phyloP scores from a whole-genome alignment of 768 basidiomycete species.

The Boletus eberwhitei region DNA sequence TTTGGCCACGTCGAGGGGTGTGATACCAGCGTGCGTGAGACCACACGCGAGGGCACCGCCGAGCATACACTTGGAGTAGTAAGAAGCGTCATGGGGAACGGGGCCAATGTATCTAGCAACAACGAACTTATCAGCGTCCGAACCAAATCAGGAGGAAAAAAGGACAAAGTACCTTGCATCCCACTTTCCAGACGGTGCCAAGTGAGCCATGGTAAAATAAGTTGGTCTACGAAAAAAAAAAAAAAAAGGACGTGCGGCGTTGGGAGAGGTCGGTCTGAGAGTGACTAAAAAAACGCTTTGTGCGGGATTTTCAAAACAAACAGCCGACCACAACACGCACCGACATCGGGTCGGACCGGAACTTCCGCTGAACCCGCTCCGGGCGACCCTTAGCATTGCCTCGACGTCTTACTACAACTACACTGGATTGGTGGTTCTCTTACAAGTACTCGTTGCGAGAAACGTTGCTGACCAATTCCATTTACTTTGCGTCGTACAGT shows the following conservation, averaged over 20 bases:
- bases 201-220: slow-evolving; percentile 47
- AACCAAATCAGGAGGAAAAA: not conserved
- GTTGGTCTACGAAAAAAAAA: slow-evolving; percentile 27
- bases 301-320: slow-evolving; percentile 2
- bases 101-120: slow-evolving; percentile 59
- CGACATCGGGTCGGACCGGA: slow-evolving; percentile 7
- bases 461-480: not conserved
- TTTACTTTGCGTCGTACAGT: not conserved
- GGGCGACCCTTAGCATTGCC: no score
- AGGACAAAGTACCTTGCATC: slow-evolving; percentile 55
- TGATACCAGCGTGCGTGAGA: slow-evolving; percentile 83
- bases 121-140: not conserved
- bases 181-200: slow-evolving; percentile 59
- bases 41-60: slow-evolving; percentile 87
- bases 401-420: not conserved
- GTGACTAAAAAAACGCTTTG: not conserved
- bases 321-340: slow-evolving; percentile 3
- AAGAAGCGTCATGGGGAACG: slow-evolving; percentile 68
- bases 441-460: not conserved
- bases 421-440: not conserved
- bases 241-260: slow-evolving; percentile 17
- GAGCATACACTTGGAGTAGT: slow-evolving; percentile 85
- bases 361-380: not conserved
- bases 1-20: slow-evolving; percentile 84
- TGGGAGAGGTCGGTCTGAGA: slow-evolving; percentile 24